phyloP scores from a whole-genome alignment of 129 eudicot species.

The Flaveria bidentis region DNA sequence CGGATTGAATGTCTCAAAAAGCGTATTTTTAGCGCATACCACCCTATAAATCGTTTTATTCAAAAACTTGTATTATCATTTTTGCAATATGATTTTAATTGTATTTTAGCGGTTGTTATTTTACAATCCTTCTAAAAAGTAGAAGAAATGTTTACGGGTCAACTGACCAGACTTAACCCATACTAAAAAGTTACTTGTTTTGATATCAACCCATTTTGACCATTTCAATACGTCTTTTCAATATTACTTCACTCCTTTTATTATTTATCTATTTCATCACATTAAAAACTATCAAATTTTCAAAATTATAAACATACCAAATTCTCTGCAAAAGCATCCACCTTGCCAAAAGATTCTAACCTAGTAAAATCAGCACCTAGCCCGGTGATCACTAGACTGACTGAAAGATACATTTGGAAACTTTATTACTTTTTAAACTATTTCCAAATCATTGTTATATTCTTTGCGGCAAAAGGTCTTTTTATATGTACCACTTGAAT shows the following conservation, averaged over 20 bases:
- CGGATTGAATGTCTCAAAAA: not conserved
- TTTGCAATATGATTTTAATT: not conserved
- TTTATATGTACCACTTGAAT: slow-evolving; percentile 62
- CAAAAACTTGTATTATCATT: not conserved
- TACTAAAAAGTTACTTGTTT: not conserved
- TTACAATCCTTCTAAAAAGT: not conserved
- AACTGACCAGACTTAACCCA: not conserved
- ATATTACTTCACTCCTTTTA: not conserved
- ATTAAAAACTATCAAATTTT: not conserved
- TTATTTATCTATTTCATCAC: not conserved
- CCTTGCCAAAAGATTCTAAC: slow-evolving; percentile 97
- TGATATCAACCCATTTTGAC: not conserved
- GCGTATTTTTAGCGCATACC: not conserved
- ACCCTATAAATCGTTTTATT: not conserved
- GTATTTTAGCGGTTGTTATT: not conserved
- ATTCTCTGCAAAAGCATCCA: slow-evolving; percentile 91
- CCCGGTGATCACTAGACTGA: slow-evolving; percentile 80
- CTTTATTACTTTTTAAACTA: slow-evolving; percentile 11
- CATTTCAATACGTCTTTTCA: not conserved
- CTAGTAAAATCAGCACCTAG: slow-evolving; percentile 95
- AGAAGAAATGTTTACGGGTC: not conserved
- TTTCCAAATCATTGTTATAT: not conserved
- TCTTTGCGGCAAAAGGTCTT: slow-evolving; percentile 7
- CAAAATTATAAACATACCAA: slow-evolving; percentile 46
- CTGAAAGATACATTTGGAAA: slow-evolving; percentile 43